phyloP scores from a whole-genome alignment of 176 grass and related monocot genomes.

The Oryza glaberrima region DNA sequence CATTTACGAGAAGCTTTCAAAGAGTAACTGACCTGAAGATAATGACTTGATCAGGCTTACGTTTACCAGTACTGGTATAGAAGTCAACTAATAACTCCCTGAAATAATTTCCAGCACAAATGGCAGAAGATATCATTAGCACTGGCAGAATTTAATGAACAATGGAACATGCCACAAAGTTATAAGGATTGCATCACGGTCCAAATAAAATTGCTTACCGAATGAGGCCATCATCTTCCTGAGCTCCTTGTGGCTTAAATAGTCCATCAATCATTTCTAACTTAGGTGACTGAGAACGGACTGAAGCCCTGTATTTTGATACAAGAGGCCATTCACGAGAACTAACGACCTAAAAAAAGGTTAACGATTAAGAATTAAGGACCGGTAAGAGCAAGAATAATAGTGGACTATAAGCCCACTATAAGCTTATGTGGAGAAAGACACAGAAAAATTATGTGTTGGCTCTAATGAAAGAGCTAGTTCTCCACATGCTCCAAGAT shows the following conservation, averaged over 20 bases:
- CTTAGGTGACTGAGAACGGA: constrained; percentile 76
- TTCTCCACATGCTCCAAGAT: too few relatives aligned
- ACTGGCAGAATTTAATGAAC: not conserved
- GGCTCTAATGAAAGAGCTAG: too few relatives aligned
- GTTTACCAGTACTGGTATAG: constrained; percentile 78
- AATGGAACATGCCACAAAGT: not conserved
- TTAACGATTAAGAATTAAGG: not conserved
- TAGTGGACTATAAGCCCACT: too few relatives aligned
- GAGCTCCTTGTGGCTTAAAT: constrained; percentile 60
- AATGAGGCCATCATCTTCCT: constrained; percentile 81
- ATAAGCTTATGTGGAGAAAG: too few relatives aligned
- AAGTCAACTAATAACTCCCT: constrained; percentile 86
- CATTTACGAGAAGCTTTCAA: not conserved
- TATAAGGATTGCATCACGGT: not conserved
- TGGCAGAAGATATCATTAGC: not conserved
- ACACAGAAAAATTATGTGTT: too few relatives aligned
- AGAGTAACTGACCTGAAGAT: constrained; percentile 65
- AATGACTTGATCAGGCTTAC: constrained; percentile 79
- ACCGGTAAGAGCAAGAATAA: not conserved
- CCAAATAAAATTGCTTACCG: constrained; percentile 33
- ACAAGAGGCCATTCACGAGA: constrained; percentile 87
- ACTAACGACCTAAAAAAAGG: constrained; percentile 74
- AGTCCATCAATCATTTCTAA: constrained; percentile 91
- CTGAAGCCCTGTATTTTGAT: constrained; percentile 86
- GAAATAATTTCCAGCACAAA: not conserved